Evolutionary conservation across 306 rosid species (phyloP).

Genomic region (Carpinus viminea): DNA sequence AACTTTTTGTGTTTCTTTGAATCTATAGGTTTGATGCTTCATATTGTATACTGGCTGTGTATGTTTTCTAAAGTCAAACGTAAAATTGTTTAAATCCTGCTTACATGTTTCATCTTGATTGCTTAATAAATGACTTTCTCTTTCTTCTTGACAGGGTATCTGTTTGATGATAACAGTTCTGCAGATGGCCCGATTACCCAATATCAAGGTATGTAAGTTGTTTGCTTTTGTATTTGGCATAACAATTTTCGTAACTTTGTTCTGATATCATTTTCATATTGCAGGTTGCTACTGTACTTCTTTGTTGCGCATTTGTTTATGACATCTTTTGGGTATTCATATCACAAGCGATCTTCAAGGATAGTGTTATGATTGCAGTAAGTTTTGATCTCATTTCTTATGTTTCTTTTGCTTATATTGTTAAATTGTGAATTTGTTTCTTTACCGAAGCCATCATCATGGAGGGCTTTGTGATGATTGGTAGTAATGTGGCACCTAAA

Average conservation of each 20-base stretch:
- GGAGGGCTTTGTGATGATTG: neutral
- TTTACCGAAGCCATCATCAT: too few species aligned
- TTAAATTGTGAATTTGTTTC: neutral
- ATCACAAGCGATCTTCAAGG: conserved; percentile 64
- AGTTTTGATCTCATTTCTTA: too few species aligned
- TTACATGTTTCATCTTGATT: conserved; percentile 19
- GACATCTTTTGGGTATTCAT: conserved; percentile 99
- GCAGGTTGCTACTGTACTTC: conserved; percentile 98
- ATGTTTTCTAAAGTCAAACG: neutral
- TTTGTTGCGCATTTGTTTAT: conserved; percentile 89
- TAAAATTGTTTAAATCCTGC: conserved; percentile 16
- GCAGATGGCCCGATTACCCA: conserved; percentile 90
- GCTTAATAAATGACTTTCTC: conserved; percentile 29
- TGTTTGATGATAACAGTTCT: conserved; percentile 93
- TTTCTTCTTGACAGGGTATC: conserved; percentile 82
- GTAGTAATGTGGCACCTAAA: neutral
- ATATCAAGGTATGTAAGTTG: conserved; percentile 70
- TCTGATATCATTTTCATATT: conserved; percentile 16
- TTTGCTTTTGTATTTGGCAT: conserved; percentile 20
- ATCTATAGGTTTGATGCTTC: conserved; percentile 1
- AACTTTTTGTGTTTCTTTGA: neutral
- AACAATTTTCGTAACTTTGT: conserved; percentile 2
- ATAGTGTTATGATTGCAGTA: conserved; percentile 93
- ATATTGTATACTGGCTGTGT: neutral
- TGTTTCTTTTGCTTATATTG: conserved; percentile 23